A percentile compares a stretch with the other conserved stretches of the same genome.
Evolutionary conservation across 345 rosid species (phyloP).

Genomic region (Pseudoturritis turrita): DNA sequence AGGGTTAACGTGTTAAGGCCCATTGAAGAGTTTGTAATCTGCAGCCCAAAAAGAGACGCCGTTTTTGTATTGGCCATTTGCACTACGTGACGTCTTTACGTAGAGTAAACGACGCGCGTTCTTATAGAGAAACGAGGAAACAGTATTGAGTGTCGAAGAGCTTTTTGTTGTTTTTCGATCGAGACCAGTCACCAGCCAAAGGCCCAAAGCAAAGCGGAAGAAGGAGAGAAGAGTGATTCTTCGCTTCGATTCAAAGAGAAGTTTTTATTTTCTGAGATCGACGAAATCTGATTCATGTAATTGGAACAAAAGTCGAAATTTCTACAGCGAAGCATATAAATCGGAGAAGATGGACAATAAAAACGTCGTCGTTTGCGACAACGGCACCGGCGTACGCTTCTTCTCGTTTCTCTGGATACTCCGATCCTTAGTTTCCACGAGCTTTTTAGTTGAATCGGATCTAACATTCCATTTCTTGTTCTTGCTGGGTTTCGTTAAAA

Average conservation of each 20-base stretch:
- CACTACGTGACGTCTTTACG: constrained; percentile 1
- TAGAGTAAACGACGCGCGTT: constrained; percentile 5
- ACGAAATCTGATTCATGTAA: background rate
- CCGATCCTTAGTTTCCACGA: background rate
- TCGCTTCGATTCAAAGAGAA: constrained; percentile 26
- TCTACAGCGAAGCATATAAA: background rate
- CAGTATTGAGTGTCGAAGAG: background rate
- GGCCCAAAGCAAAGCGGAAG: constrained; percentile 8
- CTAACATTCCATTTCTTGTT: background rate
- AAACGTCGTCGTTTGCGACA: constrained; percentile 91
- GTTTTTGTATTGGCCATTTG: background rate
- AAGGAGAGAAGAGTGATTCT: constrained; percentile 10
- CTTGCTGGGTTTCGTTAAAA: background rate
- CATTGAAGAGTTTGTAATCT: background rate
- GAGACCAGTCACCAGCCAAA: constrained; percentile 20
- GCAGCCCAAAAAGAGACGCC: background rate
- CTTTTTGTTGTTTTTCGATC: constrained; percentile 11
- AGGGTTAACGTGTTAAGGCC: background rate
- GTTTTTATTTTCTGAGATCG: background rate
- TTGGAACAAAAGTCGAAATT: background rate
- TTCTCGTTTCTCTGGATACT: no score
- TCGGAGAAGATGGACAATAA: constrained; percentile 55
- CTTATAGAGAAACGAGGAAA: background rate
- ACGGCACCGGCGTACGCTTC: constrained; percentile 85
- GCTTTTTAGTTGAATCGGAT: background rate